A percentile compares a stretch with the other conserved stretches of the same genome.
Conservation (phyloP, 306 rosid species). For the Cicer cuneatum region DNA sequence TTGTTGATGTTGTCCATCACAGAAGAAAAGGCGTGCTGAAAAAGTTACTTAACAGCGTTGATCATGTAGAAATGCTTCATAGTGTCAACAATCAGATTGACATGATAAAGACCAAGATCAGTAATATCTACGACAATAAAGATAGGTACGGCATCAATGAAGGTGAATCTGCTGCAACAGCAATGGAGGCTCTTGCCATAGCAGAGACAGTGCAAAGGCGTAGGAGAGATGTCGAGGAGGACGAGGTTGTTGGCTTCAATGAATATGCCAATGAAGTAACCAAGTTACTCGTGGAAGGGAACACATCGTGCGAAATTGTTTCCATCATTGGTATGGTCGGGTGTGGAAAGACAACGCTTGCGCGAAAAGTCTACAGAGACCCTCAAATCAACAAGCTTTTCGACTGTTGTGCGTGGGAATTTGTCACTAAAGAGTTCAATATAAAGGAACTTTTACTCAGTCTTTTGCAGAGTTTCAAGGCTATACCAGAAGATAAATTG, state of each 20-base stretch:
- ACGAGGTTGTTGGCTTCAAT: not conserved
- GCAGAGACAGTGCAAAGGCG: not conserved
- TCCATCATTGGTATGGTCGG: not conserved
- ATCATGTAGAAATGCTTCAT: not conserved
- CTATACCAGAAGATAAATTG: not conserved
- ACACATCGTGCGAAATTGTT: not conserved
- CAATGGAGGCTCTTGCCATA: not conserved
- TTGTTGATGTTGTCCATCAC: not conserved
- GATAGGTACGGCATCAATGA: no score
- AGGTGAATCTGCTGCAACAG: no score
- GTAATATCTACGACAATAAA: no score
- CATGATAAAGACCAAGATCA: no score
- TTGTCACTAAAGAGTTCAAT: not conserved
- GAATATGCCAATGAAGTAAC: no score
- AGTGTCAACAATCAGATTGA: no score
- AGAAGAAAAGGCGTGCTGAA: not conserved
- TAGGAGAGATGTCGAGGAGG: not conserved
- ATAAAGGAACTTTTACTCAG: not conserved
- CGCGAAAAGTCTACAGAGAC: not conserved
- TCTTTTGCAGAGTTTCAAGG: not conserved
- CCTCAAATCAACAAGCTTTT: not conserved
- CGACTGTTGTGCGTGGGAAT: not conserved
- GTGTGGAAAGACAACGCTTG: not conserved
- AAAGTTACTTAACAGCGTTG: not conserved
- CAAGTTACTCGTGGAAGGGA: no score